These are phyloP conservation scores for Alternaria alternata DNA, from an alignment of 2,329 filamentous ascomycete genomes.

Conservation along the genomic window DNA sequence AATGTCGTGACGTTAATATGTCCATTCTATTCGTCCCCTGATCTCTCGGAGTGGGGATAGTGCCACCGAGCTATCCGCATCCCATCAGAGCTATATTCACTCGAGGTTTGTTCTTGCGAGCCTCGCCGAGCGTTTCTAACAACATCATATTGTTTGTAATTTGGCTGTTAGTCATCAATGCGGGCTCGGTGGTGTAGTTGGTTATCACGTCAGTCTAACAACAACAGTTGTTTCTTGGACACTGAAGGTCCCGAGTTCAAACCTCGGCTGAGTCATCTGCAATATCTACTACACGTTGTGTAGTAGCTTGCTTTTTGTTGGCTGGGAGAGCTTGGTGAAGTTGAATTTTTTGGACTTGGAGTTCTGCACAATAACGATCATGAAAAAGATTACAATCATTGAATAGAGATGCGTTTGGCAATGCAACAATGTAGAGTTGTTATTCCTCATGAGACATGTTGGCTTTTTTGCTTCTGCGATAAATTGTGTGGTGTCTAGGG, in stretches of 20 bases:
- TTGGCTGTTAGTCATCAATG: background rate
- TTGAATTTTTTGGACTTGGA: background rate
- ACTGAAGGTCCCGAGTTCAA: slow-evolving; percentile 30
- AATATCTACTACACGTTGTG: background rate
- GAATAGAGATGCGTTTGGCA: background rate
- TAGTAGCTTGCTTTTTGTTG: slow-evolving; percentile 2
- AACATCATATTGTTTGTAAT: background rate
- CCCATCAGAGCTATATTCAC: background rate
- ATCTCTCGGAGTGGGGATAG: background rate
- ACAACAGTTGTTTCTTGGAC: slow-evolving; percentile 2
- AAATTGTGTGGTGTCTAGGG: background rate
- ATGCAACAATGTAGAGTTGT: background rate
- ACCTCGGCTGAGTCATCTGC: slow-evolving; percentile 24
- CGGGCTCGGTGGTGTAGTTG: slow-evolving; percentile 55
- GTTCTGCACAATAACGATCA: background rate
- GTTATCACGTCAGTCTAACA: slow-evolving; percentile 60
- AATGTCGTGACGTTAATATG: background rate
- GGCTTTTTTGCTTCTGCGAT: background rate
- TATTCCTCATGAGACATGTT: accelerated
- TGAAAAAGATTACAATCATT: background rate
- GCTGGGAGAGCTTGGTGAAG: background rate
- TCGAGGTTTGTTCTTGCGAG: background rate
- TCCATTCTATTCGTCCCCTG: background rate
- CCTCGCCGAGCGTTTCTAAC: background rate
- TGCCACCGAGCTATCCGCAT: background rate